Conservation (phyloP, 169 alveolate genomes). For the Eimeria praecox region DNA sequence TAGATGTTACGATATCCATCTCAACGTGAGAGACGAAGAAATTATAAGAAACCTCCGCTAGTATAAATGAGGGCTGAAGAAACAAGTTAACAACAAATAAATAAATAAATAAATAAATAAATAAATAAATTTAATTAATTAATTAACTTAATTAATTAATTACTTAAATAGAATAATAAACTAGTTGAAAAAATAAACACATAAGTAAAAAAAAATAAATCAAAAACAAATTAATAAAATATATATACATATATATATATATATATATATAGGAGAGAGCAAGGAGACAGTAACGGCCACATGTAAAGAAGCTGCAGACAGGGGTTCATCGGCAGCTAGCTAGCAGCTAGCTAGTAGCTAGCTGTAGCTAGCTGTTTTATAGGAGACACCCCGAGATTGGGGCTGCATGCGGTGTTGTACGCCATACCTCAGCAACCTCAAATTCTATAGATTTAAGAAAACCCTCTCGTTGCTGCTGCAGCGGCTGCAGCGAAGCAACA, state of each 20-base stretch:
- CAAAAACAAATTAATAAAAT: neutral
- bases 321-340: no score
- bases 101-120: no score
- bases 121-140: neutral
- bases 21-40: constrained; percentile 79
- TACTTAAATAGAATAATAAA: neutral
- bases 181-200: neutral
- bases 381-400: no score
- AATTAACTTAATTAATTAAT: no score
- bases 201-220: neutral
- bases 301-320: no score
- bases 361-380: no score
- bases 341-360: no score
- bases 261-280: no score
- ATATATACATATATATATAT: no score
- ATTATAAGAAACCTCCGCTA: constrained; percentile 72
- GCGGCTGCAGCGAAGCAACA: neutral
- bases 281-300: no score
- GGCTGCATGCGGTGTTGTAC: no score
- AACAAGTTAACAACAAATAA: neutral
- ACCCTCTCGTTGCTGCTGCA: constrained; percentile 51
- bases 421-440: constrained; percentile 66
- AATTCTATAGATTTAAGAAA: constrained; percentile 54
- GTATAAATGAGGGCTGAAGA: constrained; percentile 50
- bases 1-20: constrained; percentile 56